These are phyloP conservation scores for Candida anutae DNA, from an alignment of 1,139 yeast species.

Conservation along the genomic window DNA sequence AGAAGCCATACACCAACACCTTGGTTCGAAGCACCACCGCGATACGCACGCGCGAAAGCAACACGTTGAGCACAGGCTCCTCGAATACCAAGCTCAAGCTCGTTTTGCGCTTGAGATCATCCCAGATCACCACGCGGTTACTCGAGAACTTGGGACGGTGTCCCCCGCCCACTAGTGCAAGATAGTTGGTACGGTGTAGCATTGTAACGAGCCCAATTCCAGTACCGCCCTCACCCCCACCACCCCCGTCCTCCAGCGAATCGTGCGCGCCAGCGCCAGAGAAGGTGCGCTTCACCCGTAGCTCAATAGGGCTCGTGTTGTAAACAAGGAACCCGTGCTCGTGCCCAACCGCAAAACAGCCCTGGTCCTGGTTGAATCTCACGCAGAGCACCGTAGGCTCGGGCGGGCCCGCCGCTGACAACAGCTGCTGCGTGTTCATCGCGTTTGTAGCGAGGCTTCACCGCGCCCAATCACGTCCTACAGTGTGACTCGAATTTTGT, in stretches of 20 bases:
- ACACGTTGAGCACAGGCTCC: conserved; percentile 66
- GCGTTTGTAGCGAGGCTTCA: too few relatives aligned
- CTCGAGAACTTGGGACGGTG: conserved; percentile 66
- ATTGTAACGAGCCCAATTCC: conserved; percentile 75
- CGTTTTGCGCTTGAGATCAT: conserved; percentile 71
- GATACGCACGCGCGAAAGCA: conserved; percentile 67
- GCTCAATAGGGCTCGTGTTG: conserved; percentile 78
- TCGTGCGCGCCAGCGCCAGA: conserved; percentile 3
- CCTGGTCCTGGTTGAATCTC: conserved; percentile 81
- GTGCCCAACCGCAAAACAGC: conserved; percentile 81
- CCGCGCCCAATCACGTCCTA: too few relatives aligned
- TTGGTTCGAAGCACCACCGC: conserved; percentile 62
- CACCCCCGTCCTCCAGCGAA: conserved; percentile 1
- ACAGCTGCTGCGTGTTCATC: conserved; percentile 35
- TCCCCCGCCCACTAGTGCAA: conserved; percentile 89
- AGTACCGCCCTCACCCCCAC: conserved; percentile 17
- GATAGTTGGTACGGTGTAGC: conserved; percentile 85
- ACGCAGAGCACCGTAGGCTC: conserved; percentile 47
- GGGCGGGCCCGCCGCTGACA: conserved; percentile 12
- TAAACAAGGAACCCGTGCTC: conserved; percentile 82
- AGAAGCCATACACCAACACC: conserved; percentile 71
- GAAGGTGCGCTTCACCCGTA: conserved; percentile 63
- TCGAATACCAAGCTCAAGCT: conserved; percentile 71
- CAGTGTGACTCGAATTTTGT: too few relatives aligned
- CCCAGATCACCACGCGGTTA: conserved; percentile 82